Percentiles rank a stretch among this genome's conserved stretches.
Conservation (phyloP, 2,329 filamentous ascomycete genomes). For the Thelonectria blattea region DNA sequence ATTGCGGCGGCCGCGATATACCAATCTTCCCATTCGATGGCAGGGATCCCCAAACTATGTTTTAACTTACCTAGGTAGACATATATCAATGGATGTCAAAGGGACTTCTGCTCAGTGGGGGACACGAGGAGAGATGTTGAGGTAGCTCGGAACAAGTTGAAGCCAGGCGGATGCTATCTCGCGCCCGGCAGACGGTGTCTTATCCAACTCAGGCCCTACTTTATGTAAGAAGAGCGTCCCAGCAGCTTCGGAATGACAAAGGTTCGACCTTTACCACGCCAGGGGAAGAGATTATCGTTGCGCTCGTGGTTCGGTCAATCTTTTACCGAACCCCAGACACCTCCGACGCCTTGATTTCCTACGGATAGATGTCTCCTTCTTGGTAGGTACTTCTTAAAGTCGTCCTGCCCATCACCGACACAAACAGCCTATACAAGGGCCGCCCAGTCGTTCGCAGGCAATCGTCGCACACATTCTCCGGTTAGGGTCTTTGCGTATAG, state of each 20-base stretch:
- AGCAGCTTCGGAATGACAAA: constrained; percentile 12
- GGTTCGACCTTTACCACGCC: constrained; percentile 6
- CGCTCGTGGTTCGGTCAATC: constrained; percentile 67
- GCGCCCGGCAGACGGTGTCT: constrained; percentile 3
- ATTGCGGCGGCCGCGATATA: constrained; percentile 54
- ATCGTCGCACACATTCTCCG: constrained; percentile 35
- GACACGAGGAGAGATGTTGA: constrained; percentile 4
- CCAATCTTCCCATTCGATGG: constrained; percentile 61
- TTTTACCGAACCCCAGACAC: constrained; percentile 65
- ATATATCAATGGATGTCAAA: constrained; percentile 3
- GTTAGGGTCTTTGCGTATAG: too few relatives aligned
- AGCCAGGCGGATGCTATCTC: constrained; percentile 6
- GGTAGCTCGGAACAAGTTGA: neutral
- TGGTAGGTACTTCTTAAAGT: constrained; percentile 44
- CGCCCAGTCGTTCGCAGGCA: constrained; percentile 39
- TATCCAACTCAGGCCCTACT: constrained; percentile 5
- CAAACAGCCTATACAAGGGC: constrained; percentile 32
- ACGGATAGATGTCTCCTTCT: constrained; percentile 38
- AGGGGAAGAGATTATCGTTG: constrained; percentile 44
- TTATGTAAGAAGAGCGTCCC: constrained; percentile 3
- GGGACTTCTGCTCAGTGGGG: neutral
- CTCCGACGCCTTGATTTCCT: constrained; percentile 62
- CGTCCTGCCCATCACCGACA: constrained; percentile 37
- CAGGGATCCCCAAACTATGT: constrained; percentile 2
- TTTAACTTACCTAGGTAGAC: neutral